These are phyloP conservation scores for Fonsecaea monophora DNA, from an alignment of 2,329 filamentous ascomycete species.

Conservation along the genomic window DNA sequence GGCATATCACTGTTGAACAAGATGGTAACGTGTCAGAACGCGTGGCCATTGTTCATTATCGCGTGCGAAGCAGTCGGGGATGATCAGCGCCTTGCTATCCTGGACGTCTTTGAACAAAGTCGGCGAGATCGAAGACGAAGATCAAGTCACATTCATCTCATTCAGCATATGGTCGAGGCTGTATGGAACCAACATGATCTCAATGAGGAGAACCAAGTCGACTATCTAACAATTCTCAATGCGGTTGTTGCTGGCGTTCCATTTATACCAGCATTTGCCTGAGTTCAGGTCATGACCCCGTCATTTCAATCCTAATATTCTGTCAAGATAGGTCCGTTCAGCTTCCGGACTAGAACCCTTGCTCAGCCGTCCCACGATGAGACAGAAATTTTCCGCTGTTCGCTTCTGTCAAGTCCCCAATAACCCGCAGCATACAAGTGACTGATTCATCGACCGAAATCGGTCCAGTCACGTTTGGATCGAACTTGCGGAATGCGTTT, in stretches of 20 bases:
- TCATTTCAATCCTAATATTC: neutral
- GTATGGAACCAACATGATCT: slow-evolving; percentile 34
- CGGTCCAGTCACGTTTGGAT: neutral
- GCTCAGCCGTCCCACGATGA: neutral
- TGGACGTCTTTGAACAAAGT: slow-evolving; percentile 32
- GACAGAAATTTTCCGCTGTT: neutral
- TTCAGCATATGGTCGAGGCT: slow-evolving; percentile 33
- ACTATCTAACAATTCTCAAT: slow-evolving; percentile 33
- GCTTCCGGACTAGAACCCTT: neutral
- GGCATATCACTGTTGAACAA: slow-evolving; percentile 33
- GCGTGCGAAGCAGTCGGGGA: slow-evolving; percentile 32
- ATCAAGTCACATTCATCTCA: slow-evolving; percentile 34
- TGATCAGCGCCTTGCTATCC: slow-evolving; percentile 30
- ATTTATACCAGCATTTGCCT: slow-evolving; percentile 34
- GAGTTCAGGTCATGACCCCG: slow-evolving; percentile 22
- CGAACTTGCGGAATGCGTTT: neutral
- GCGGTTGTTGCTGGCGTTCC: slow-evolving; percentile 31
- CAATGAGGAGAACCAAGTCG: slow-evolving; percentile 30
- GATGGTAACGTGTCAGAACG: slow-evolving; percentile 34
- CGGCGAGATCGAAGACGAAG: slow-evolving; percentile 30
- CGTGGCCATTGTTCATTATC: slow-evolving; percentile 36
- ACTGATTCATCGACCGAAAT: neutral
- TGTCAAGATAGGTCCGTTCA: neutral
- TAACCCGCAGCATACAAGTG: neutral
- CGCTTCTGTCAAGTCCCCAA: neutral